phyloP scores from a whole-genome alignment of 192 early-diverging fungal genomes.

The Coemansia sp. region DNA sequence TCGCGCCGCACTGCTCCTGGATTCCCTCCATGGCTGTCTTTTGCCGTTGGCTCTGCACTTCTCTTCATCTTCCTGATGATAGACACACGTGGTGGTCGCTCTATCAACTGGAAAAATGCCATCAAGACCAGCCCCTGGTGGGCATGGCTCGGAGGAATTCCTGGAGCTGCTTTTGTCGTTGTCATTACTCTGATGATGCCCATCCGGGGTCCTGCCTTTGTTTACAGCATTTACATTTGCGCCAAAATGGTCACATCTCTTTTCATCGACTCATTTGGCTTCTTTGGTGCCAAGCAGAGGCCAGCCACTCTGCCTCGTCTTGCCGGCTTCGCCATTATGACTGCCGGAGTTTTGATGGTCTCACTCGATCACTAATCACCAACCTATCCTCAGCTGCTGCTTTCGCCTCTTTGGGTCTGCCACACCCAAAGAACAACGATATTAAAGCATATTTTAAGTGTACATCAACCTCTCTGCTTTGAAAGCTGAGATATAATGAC shows the following conservation, averaged over 20 bases:
- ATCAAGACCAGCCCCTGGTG: slow-evolving; percentile 25
- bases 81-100: slow-evolving; percentile 21
- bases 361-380: slow-evolving; percentile 18
- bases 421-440: too few relatives aligned
- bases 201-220: slow-evolving; percentile 14
- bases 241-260: slow-evolving; percentile 22
- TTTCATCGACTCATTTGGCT: slow-evolving; percentile 21
- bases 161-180: slow-evolving; percentile 19
- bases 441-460: too few relatives aligned
- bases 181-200: slow-evolving; percentile 32
- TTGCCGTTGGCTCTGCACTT: slow-evolving; percentile 14
- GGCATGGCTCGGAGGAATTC: slow-evolving; percentile 23
- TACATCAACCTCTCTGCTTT: too few relatives aligned
- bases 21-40: slow-evolving; percentile 29
- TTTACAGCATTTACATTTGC: slow-evolving; percentile 22
- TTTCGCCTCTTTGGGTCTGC: too few relatives aligned
- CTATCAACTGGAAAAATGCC: slow-evolving; percentile 23
- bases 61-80: slow-evolving; percentile 26
- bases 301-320: slow-evolving; percentile 19
- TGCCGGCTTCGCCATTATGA: slow-evolving; percentile 14
- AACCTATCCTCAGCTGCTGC: too few relatives aligned
- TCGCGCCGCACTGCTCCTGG: slow-evolving; percentile 14
- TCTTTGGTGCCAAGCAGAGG: slow-evolving; percentile 21
- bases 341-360: slow-evolving; percentile 24
- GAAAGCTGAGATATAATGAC: too few relatives aligned